Evolutionary conservation across 176 grass and related monocot genomes (phyloP).

Genomic region (Aegilops sharonensis): DNA sequence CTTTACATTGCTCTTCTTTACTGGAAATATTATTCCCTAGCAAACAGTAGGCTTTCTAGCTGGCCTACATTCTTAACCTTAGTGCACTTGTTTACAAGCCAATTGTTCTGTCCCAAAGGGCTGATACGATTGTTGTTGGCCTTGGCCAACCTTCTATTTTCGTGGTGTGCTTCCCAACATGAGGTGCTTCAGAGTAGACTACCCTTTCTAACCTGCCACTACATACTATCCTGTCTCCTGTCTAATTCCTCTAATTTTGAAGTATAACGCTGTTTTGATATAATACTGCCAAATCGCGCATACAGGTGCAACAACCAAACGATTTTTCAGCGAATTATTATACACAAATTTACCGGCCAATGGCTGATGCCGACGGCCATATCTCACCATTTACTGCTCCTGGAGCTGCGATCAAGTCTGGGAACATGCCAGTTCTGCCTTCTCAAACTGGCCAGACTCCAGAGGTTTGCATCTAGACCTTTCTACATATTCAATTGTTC

Average conservation of each 20-base stretch:
- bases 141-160: background rate
- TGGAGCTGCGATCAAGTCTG: constrained; percentile 59
- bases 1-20: background rate
- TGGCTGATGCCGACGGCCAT: constrained; percentile 55
- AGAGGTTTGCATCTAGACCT: constrained; percentile 60
- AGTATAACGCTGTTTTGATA: background rate
- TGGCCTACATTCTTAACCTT: background rate
- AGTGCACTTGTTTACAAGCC: background rate
- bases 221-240: background rate
- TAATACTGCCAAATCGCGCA: constrained; percentile 11
- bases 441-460: constrained; percentile 63
- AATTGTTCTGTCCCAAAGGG: background rate
- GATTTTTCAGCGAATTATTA: constrained; percentile 56
- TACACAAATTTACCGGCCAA: constrained; percentile 48
- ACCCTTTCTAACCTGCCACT: background rate
- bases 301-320: constrained; percentile 61
- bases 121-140: background rate
- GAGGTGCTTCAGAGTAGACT: background rate
- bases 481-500: constrained; percentile 22
- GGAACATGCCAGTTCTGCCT: constrained; percentile 55
- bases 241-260: background rate
- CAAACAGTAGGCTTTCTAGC: background rate
- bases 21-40: constrained; percentile 9
- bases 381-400: constrained; percentile 59
- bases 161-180: background rate